Evolutionary conservation across 768 basidiomycete genomes (phyloP).

Genomic region (Auriscalpium orientale): DNA sequence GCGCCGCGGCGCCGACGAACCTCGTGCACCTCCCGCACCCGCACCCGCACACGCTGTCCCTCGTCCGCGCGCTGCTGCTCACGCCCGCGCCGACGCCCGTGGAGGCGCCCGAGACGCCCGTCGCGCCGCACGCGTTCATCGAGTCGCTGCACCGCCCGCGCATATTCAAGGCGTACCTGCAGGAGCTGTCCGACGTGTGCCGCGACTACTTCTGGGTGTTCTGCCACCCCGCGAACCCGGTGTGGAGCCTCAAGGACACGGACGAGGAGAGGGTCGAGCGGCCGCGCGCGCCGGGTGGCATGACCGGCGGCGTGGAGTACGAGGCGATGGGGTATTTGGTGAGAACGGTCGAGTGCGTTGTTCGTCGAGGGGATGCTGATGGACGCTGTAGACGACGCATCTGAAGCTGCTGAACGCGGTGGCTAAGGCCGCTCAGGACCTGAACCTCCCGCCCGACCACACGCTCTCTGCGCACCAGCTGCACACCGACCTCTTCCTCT

Average conservation of each 20-base stretch:
- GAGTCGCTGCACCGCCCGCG: conserved; percentile 59
- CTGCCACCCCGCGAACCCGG: conserved; percentile 88
- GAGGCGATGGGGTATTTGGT: conserved; percentile 97
- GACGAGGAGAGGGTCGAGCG: conserved; percentile 83
- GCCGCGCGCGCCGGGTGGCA: conserved; percentile 91
- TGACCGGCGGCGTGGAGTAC: conserved; percentile 97
- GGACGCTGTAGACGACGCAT: conserved; percentile 64
- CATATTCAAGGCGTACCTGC: conserved; percentile 75
- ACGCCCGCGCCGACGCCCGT: conserved; percentile 60
- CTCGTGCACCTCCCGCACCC: conserved; percentile 63
- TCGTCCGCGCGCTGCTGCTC: conserved; percentile 69
- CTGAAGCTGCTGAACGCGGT: conserved; percentile 81
- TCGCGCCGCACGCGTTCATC: conserved; percentile 79
- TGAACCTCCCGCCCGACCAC: conserved; percentile 59
- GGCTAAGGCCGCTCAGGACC: conserved; percentile 53
- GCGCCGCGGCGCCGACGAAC: conserved; percentile 32
- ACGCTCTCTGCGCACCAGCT: conserved; percentile 75
- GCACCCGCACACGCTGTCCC: conserved; percentile 64
- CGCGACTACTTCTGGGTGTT: conserved; percentile 97
- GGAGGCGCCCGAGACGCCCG: conserved; percentile 50
- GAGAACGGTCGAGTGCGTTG: conserved; percentile 24
- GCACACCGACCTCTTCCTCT: conserved; percentile 82
- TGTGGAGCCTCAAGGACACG: conserved; percentile 81
- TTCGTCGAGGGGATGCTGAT: neutral
- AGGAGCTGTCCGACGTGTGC: conserved; percentile 83